Evolutionary conservation across 208 protist species (phyloP).

Genomic region (Naegleria gruberi): DNA sequence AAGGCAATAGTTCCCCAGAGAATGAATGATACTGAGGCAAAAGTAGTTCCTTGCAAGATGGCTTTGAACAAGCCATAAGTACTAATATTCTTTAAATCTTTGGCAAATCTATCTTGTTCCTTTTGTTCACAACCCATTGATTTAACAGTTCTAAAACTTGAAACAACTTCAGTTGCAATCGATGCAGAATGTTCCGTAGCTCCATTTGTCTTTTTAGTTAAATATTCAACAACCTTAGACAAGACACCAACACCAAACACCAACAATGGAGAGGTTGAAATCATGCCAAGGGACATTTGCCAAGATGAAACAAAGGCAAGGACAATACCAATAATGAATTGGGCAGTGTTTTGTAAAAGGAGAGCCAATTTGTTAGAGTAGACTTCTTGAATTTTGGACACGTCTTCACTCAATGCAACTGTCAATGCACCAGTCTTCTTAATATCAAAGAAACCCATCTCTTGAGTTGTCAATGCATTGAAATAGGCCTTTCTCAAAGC

Average conservation of each 20-base stretch:
- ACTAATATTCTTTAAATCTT: neutral
- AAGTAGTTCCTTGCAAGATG: neutral
- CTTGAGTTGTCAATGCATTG: neutral
- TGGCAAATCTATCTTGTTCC: neutral
- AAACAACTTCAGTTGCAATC: neutral
- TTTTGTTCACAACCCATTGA: neutral
- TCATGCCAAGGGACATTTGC: neutral
- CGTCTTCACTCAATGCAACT: neutral
- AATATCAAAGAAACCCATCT: slow-evolving; percentile 12
- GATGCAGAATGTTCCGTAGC: neutral
- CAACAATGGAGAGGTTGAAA: neutral
- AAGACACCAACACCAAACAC: neutral
- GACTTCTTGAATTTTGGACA: neutral
- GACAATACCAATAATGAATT: neutral
- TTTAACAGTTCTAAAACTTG: neutral
- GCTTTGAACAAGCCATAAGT: neutral
- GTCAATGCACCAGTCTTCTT: neutral
- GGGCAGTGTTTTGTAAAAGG: neutral
- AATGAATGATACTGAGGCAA: neutral
- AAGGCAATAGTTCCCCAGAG: neutral
- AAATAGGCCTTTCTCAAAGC: neutral
- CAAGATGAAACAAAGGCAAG: neutral
- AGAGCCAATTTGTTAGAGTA: neutral
- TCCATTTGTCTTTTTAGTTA: neutral
- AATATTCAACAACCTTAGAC: neutral